phyloP scores from a whole-genome alignment of 179 eudicot species.

The Pouteria campechiana region DNA sequence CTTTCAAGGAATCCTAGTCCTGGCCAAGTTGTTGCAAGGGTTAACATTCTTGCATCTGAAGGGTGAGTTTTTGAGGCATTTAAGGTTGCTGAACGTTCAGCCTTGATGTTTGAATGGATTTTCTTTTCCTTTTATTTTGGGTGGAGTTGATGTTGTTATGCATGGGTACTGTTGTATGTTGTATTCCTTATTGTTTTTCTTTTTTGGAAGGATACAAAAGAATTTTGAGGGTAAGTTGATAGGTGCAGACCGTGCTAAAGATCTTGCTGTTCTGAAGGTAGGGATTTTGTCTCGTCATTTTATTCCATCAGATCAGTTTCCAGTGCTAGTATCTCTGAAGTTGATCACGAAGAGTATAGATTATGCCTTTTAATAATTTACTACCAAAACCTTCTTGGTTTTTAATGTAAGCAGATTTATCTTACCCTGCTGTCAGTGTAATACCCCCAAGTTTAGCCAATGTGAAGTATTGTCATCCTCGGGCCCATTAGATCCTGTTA shows the following conservation, averaged over 20 bases:
- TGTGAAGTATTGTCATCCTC: no score
- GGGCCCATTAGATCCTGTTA: no score
- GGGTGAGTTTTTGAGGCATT: constrained; percentile 38
- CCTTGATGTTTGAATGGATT: constrained; percentile 1
- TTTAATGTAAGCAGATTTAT: no score
- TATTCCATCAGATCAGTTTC: neutral
- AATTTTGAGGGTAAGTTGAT: constrained; percentile 81
- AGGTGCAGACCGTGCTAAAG: constrained; percentile 98
- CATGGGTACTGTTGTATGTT: neutral
- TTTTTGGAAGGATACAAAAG: constrained; percentile 66
- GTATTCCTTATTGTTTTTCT: constrained; percentile 8
- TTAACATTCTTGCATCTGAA: constrained; percentile 84
- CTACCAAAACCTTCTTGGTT: no score
- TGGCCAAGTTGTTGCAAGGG: constrained; percentile 92
- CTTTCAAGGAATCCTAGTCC: constrained; percentile 75
- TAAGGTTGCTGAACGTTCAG: neutral
- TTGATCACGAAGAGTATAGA: neutral
- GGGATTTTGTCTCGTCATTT: neutral
- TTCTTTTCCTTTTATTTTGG: constrained; percentile 1
- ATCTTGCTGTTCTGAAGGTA: constrained; percentile 97
- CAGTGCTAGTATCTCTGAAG: neutral
- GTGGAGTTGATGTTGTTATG: neutral
- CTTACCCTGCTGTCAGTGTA: no score
- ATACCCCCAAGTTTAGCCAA: no score
- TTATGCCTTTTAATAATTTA: neutral